Percentiles rank a stretch among this genome's conserved stretches.
Evolutionary conservation across 176 grass and related monocot species (phyloP).

Genomic region (Triticum turgidum): DNA sequence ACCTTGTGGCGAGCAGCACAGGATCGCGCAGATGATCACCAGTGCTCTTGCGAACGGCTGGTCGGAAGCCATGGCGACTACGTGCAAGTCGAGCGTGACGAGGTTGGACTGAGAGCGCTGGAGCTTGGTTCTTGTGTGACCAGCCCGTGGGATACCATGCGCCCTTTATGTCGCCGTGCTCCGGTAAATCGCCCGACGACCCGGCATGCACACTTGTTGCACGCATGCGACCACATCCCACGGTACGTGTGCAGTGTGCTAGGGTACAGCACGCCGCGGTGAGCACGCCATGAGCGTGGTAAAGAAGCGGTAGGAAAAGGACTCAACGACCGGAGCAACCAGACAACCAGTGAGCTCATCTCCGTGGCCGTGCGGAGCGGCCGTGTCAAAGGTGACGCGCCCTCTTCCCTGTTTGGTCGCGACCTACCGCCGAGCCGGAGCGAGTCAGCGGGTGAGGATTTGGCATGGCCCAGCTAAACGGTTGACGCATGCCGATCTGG

Average conservation of each 20-base stretch:
- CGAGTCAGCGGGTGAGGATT: background rate
- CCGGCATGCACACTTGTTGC: constrained; percentile 3
- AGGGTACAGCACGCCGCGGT: background rate
- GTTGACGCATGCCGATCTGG: background rate
- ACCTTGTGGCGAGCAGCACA: constrained; percentile 28
- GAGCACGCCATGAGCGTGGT: constrained; percentile 41
- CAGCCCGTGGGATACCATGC: background rate
- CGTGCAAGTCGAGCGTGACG: background rate
- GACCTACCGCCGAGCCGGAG: background rate
- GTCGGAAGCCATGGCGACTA: background rate
- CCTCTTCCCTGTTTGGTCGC: background rate
- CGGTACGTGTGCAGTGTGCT: no score
- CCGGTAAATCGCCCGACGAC: background rate
- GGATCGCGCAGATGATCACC: background rate
- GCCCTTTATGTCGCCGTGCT: constrained; percentile 25
- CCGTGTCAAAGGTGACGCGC: background rate
- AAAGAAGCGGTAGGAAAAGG: constrained; percentile 39
- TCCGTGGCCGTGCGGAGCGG: background rate
- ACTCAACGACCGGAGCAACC: background rate
- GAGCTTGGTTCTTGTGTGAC: background rate
- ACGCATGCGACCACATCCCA: background rate
- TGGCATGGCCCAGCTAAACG: constrained; percentile 16
- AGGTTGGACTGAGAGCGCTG: background rate
- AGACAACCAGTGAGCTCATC: background rate
- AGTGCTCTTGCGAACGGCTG: background rate